phyloP scores from a whole-genome alignment of 805 yeast species.

The Suhomyces pyralidae region DNA sequence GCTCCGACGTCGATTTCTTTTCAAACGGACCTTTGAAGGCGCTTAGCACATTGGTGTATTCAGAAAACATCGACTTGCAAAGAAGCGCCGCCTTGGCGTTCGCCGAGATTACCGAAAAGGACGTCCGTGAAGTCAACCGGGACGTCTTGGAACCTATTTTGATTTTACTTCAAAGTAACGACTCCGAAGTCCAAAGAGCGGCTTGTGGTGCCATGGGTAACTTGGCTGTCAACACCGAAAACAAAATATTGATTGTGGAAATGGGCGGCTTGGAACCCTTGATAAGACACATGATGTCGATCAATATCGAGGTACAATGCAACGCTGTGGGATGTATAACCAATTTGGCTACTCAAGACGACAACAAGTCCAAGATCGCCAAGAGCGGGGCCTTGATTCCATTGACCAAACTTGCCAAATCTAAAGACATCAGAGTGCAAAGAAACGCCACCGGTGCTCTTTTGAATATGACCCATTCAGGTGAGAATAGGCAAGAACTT shows the following conservation, averaged over 20 bases:
- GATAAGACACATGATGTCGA: slow-evolving; percentile 95
- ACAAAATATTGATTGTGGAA: slow-evolving; percentile 88
- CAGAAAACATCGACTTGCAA: slow-evolving; percentile 92
- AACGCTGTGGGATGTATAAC: slow-evolving; percentile 99
- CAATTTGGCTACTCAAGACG: slow-evolving; percentile 96
- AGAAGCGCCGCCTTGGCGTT: slow-evolving; percentile 97
- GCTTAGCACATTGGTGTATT: slow-evolving; percentile 85
- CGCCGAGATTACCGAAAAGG: slow-evolving; percentile 97
- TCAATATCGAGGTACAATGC: slow-evolving; percentile 97
- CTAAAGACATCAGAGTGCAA: slow-evolving; percentile 93
- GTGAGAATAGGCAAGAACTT: slow-evolving; percentile 91
- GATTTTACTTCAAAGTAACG: slow-evolving; percentile 78
- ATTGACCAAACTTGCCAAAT: slow-evolving; percentile 88
- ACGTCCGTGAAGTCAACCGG: slow-evolving; percentile 83
- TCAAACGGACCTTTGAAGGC: slow-evolving; percentile 84
- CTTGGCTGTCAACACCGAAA: slow-evolving; percentile 93
- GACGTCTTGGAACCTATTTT: slow-evolving; percentile 93
- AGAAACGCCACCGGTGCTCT: slow-evolving; percentile 98
- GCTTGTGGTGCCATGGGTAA: slow-evolving; percentile 99
- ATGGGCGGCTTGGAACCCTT: slow-evolving; percentile 98
- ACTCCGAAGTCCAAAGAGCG: slow-evolving; percentile 95
- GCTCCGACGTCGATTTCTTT: slow-evolving; percentile 87
- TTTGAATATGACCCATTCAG: slow-evolving; percentile 96
- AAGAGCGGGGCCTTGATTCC: slow-evolving; percentile 95
- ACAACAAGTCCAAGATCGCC: slow-evolving; percentile 93